Evolutionary conservation across 345 rosid species (phyloP).

Genomic region (Camelina sativa): DNA sequence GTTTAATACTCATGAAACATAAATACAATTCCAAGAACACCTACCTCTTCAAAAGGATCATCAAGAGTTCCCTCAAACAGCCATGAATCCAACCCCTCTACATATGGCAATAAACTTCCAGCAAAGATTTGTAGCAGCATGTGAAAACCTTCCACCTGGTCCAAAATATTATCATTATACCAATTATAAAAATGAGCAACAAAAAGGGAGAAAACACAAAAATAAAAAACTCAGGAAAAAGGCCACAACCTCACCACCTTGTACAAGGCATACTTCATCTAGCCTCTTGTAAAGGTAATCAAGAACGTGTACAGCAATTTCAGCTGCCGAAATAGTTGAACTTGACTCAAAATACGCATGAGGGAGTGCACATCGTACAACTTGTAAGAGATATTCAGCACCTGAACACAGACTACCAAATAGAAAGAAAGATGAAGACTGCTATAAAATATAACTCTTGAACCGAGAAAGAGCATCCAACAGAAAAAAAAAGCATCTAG

Average conservation of each 20-base stretch:
- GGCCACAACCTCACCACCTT: conserved; percentile 89
- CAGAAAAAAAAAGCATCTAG: background rate
- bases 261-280: conserved; percentile 83
- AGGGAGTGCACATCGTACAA: conserved; percentile 75
- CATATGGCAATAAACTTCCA: conserved; percentile 75
- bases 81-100: conserved; percentile 89
- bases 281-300: conserved; percentile 78
- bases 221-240: conserved; percentile 1
- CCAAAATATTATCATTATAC: conserved; percentile 36
- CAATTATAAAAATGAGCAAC: conserved; percentile 19
- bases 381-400: conserved; percentile 54
- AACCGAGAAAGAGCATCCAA: conserved; percentile 2
- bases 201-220: conserved; percentile 26
- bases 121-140: conserved; percentile 82
- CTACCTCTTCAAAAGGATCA: conserved; percentile 96
- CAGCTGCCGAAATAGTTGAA: conserved; percentile 62
- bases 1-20: conserved; percentile 19
- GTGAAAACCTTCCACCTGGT: conserved; percentile 80
- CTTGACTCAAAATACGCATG: conserved; percentile 55
- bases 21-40: conserved; percentile 24
- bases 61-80: conserved; percentile 85
- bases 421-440: background rate
- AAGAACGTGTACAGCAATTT: conserved; percentile 68
- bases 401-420: conserved; percentile 42
- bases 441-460: background rate